These are phyloP conservation scores for Tylopilus subfusipes DNA, from an alignment of 768 basidiomycete genomes.

Conservation along the genomic window DNA sequence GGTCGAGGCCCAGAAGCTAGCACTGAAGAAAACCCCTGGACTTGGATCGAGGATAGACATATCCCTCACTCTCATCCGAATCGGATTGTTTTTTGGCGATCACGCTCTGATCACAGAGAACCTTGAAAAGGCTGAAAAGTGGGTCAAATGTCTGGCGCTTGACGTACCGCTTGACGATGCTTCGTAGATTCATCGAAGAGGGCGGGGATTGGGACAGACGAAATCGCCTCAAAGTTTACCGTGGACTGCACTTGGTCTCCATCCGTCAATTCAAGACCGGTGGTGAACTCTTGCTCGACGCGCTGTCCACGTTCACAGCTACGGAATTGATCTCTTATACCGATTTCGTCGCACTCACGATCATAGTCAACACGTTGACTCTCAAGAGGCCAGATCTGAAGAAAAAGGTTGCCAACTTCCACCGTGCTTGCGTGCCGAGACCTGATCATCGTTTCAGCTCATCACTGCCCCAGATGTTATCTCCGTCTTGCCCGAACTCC, in stretches of 20 bases:
- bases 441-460: slow-evolving; percentile 45
- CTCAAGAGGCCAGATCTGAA: slow-evolving; percentile 84
- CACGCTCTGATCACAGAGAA: slow-evolving; percentile 65
- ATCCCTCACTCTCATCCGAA: slow-evolving; percentile 79
- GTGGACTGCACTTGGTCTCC: slow-evolving; percentile 77
- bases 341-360: slow-evolving; percentile 83
- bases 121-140: slow-evolving; percentile 81
- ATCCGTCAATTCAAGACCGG: slow-evolving; percentile 89
- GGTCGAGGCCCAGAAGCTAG: slow-evolving; percentile 74
- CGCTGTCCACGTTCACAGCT: slow-evolving; percentile 91
- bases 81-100: slow-evolving; percentile 89
- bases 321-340: slow-evolving; percentile 85
- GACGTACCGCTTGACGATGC: neutral
- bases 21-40: slow-evolving; percentile 88
- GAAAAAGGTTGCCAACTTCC: slow-evolving; percentile 61
- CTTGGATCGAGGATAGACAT: slow-evolving; percentile 93
- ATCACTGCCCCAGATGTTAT: slow-evolving; percentile 85
- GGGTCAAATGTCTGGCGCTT: slow-evolving; percentile 26
- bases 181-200: slow-evolving; percentile 76
- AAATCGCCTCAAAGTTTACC: slow-evolving; percentile 95
- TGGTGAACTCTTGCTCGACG: slow-evolving; percentile 83
- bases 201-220: slow-evolving; percentile 98
- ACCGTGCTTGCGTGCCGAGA: neutral
- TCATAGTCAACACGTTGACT: slow-evolving; percentile 73
- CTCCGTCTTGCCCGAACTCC: slow-evolving; percentile 77